phyloP scores from a whole-genome alignment of 202 grass and related monocot genomes.

The Saccharum hybrid region DNA sequence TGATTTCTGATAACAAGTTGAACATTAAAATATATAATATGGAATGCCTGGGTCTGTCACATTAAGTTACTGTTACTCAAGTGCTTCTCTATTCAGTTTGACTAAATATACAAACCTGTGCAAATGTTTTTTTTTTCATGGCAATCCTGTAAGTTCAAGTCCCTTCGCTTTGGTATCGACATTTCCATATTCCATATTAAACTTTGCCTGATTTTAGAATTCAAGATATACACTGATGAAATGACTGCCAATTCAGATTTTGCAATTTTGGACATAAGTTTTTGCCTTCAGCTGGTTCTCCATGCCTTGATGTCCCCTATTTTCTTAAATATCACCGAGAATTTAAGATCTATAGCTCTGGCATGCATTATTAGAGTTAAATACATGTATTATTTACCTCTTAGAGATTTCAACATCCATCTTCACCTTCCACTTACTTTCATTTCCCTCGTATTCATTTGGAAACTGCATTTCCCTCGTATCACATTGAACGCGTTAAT shows the following conservation, averaged over 20 bases:
- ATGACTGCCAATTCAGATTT: background rate
- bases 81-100: constrained; percentile 5
- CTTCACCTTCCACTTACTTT: background rate
- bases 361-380: background rate
- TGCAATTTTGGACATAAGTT: constrained; percentile 15
- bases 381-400: background rate
- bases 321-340: background rate
- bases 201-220: background rate
- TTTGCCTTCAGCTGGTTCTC: constrained; percentile 1
- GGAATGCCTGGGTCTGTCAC: background rate
- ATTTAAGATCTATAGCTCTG: constrained; percentile 3
- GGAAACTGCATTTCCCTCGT: constrained; percentile 9
- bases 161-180: constrained; percentile 18
- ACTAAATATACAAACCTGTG: constrained; percentile 9
- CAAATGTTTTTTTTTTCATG: background rate
- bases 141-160: constrained; percentile 4
- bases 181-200: constrained; percentile 16
- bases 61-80: constrained; percentile 9
- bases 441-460: background rate
- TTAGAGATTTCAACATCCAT: constrained; percentile 12
- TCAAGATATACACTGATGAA: background rate
- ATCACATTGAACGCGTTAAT: constrained; percentile 6
- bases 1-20: constrained; percentile 5
- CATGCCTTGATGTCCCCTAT: background rate
- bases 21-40: constrained; percentile 18